Evolutionary conservation across 345 rosid species (phyloP).

Genomic region (Cochlearia excelsa): DNA sequence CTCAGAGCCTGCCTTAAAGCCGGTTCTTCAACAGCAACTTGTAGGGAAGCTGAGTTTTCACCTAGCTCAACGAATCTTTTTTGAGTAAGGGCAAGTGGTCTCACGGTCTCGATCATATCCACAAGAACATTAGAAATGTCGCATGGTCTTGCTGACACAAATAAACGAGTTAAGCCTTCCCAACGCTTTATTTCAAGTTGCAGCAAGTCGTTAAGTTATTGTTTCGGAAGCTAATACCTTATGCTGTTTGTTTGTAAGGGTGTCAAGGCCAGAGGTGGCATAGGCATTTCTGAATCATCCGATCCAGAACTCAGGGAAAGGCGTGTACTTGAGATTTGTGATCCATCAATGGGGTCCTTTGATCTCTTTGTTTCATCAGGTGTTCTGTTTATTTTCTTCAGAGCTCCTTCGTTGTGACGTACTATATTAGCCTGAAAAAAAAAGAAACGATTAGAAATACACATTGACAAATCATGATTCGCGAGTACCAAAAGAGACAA

Average conservation of each 20-base stretch:
- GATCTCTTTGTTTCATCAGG: slow-evolving; percentile 50
- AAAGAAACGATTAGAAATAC: slow-evolving; percentile 8
- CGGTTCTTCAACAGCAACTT: slow-evolving; percentile 82
- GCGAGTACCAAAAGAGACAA: slow-evolving; percentile 13
- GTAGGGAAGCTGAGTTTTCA: slow-evolving; percentile 50
- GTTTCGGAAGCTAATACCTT: slow-evolving; percentile 45
- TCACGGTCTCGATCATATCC: slow-evolving; percentile 74
- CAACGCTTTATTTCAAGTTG: slow-evolving; percentile 4
- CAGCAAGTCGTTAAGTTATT: slow-evolving; percentile 6
- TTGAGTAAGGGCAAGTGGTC: slow-evolving; percentile 80
- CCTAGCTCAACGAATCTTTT: slow-evolving; percentile 60
- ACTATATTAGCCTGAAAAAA: slow-evolving; percentile 65
- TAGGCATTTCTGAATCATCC: slow-evolving; percentile 80
- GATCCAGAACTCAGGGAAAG: slow-evolving; percentile 43
- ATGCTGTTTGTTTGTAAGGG: slow-evolving; percentile 55
- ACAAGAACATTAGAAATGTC: slow-evolving; percentile 67
- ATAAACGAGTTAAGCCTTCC: slow-evolving; percentile 44
- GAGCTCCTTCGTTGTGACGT: slow-evolving; percentile 63
- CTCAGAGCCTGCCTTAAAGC: slow-evolving; percentile 89
- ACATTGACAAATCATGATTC: not conserved
- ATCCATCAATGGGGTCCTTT: slow-evolving; percentile 31
- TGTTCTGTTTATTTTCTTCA: slow-evolving; percentile 50
- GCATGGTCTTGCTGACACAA: slow-evolving; percentile 94
- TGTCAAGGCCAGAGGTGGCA: slow-evolving; percentile 80
- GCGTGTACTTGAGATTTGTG: slow-evolving; percentile 32